Evolutionary conservation across 2,329 filamentous ascomycete species (phyloP).

Genomic region (Aspergillus sp.): DNA sequence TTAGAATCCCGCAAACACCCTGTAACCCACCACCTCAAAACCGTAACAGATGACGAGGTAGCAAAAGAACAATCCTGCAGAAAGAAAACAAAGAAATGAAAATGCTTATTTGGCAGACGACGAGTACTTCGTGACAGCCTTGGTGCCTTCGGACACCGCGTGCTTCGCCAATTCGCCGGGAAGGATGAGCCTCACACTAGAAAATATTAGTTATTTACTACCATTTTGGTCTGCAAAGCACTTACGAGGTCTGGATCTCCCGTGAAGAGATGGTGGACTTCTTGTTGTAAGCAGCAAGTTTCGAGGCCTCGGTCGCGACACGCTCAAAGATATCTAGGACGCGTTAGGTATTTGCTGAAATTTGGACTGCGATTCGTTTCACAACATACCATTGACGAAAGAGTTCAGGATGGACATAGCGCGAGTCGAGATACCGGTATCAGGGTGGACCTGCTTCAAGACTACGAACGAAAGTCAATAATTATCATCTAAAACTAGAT

Average conservation of each 20-base stretch:
- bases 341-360: conserved; percentile 1
- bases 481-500: conserved; percentile 19
- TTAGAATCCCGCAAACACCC: conserved; percentile 50
- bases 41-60: conserved; percentile 45
- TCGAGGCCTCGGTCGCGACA: conserved; percentile 96
- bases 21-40: conserved; percentile 48
- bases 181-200: conserved; percentile 86
- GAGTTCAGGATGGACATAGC: conserved; percentile 99
- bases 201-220: conserved; percentile 28
- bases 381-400: conserved; percentile 86
- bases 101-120: conserved; percentile 92
- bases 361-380: background rate
- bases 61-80: conserved; percentile 49
- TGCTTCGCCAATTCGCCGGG: conserved; percentile 99
- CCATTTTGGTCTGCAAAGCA: conserved; percentile 18
- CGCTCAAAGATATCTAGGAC: conserved; percentile 95
- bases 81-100: conserved; percentile 56
- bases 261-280: conserved; percentile 99
- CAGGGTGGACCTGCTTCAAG: conserved; percentile 99
- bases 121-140: conserved; percentile 99
- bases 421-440: conserved; percentile 99
- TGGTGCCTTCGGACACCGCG: conserved; percentile 98
- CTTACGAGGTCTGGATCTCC: conserved; percentile 95
- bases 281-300: conserved; percentile 99
- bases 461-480: conserved; percentile 57